phyloP scores from a whole-genome alignment of 2,329 filamentous ascomycete species.

The Colletotrichum australisinense region DNA sequence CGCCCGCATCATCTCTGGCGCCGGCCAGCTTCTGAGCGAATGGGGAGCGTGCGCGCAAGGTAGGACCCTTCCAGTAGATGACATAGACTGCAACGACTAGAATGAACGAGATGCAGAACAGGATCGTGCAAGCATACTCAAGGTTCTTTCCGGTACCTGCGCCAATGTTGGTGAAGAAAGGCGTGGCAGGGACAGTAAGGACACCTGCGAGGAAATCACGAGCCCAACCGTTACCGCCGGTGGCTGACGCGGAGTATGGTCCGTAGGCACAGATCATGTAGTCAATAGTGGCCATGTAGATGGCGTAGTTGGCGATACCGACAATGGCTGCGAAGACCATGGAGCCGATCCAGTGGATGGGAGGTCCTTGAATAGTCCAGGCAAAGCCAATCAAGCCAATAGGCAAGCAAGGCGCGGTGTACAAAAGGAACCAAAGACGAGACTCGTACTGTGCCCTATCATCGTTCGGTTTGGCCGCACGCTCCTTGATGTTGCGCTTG shows the following conservation, averaged over 20 bases:
- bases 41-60: slow-evolving; percentile 68
- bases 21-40: slow-evolving; percentile 73
- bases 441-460: slow-evolving; percentile 76
- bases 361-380: slow-evolving; percentile 73
- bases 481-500: slow-evolving; percentile 62
- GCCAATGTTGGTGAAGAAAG: slow-evolving; percentile 71
- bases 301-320: slow-evolving; percentile 79
- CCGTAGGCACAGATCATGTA: slow-evolving; percentile 84
- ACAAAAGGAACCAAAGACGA: slow-evolving; percentile 74
- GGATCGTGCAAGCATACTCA: slow-evolving; percentile 71
- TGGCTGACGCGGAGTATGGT: slow-evolving; percentile 78
- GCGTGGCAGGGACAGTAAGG: slow-evolving; percentile 74
- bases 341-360: slow-evolving; percentile 75
- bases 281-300: slow-evolving; percentile 82
- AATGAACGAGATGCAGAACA: slow-evolving; percentile 70
- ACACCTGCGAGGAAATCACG: slow-evolving; percentile 80
- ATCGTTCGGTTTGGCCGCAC: slow-evolving; percentile 60
- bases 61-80: slow-evolving; percentile 74
- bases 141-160: slow-evolving; percentile 59
- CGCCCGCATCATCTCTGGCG: slow-evolving; percentile 41
- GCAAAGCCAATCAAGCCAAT: slow-evolving; percentile 79
- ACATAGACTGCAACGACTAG: slow-evolving; percentile 73
- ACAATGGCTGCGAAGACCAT: slow-evolving; percentile 74
- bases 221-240: slow-evolving; percentile 80
- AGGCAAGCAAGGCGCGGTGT: slow-evolving; percentile 68